Evolutionary conservation across 768 basidiomycete species (phyloP), one percentile per base, ranked within the genome.

Genomic region (Dictyophora rubrovolvata): DNA sequence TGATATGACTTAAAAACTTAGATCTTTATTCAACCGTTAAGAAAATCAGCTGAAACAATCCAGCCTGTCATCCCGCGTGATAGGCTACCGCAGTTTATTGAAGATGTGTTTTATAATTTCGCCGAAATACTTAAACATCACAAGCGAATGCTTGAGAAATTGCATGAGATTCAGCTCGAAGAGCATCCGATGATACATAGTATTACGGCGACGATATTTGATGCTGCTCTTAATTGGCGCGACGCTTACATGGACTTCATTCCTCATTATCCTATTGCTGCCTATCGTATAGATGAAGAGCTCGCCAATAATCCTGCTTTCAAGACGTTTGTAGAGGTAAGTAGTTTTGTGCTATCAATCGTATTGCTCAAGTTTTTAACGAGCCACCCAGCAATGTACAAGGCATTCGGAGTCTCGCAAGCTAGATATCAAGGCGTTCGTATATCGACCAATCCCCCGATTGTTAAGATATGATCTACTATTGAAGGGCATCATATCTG

Each of bases 231-330:
- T 61, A 91, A 94, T 64, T 98, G 95, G 78, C 81, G 89, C 6
- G 87, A 90, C 53, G 86, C 87, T 14, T 99, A 99, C 70, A 83
- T 93, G 77, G 88, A 92, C 62, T 97, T 96, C 65, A 83, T 92
- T 61, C 82, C 89, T n/a, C 86, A 93, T 72, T 90, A 93, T 70
- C 94, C 95, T 1, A 89, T 91, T 52, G 94, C 93, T 0, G 86
- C 87, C 1, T 89, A 89, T 66, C 75, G 87, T 48, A 87, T 97
- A 57, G 89, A 91, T 60, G 86, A 93, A 33, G 94, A 96, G 73
- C 84, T 87, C 78, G 84, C 78, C 10, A 86, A 80, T 55, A 97
- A 95, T 63, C 73, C 79, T 0, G 74, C 83, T 1, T 97, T 99
- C 75, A 84, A 85, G 67, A 69, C 75, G 0, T 93, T 96, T 66